Conservation (phyloP, 805 yeast species). For the Candida wancherniae region DNA sequence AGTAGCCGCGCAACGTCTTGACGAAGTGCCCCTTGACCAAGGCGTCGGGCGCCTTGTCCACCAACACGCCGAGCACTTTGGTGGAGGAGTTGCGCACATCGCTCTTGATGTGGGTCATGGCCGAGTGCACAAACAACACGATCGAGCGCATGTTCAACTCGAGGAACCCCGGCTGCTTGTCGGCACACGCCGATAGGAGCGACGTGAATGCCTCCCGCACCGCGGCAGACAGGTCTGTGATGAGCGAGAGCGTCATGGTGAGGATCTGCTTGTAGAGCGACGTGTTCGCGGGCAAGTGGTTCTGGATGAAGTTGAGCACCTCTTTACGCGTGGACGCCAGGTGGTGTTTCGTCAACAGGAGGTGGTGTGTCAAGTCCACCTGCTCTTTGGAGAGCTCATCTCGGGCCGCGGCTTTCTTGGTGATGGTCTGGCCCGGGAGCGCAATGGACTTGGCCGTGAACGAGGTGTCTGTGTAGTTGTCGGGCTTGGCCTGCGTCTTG, state of each 20-base stretch:
- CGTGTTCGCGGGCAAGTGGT: conserved; percentile 48
- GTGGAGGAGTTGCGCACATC: conserved; percentile 74
- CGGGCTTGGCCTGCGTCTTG: conserved; percentile 64
- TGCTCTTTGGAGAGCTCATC: conserved; percentile 26
- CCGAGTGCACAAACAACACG: conserved; percentile 75
- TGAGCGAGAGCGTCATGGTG: conserved; percentile 54
- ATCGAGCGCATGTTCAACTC: conserved; percentile 55
- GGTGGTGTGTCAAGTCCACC: conserved; percentile 50
- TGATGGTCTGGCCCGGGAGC: conserved; percentile 42
- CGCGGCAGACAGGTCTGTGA: conserved; percentile 58
- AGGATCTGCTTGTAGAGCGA: conserved; percentile 55
- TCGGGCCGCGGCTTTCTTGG: conserved; percentile 11
- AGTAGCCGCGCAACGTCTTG: conserved; percentile 61
- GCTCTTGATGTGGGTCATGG: conserved; percentile 88
- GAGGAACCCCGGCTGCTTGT: conserved; percentile 49
- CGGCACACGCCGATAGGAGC: conserved; percentile 45
- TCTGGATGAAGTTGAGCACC: conserved; percentile 51
- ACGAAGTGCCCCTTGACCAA: conserved; percentile 62
- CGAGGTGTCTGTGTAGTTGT: conserved; percentile 80
- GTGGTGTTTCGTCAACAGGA: conserved; percentile 74
- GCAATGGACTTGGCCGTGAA: conserved; percentile 64
- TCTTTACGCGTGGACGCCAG: conserved; percentile 67
- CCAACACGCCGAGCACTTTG: conserved; percentile 54
- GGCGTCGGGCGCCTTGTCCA: conserved; percentile 51
- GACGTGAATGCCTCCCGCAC: conserved; percentile 58